Conservation (phyloP, 2,329 filamentous ascomycete genomes). For the Colletotrichum orchidophilum region DNA sequence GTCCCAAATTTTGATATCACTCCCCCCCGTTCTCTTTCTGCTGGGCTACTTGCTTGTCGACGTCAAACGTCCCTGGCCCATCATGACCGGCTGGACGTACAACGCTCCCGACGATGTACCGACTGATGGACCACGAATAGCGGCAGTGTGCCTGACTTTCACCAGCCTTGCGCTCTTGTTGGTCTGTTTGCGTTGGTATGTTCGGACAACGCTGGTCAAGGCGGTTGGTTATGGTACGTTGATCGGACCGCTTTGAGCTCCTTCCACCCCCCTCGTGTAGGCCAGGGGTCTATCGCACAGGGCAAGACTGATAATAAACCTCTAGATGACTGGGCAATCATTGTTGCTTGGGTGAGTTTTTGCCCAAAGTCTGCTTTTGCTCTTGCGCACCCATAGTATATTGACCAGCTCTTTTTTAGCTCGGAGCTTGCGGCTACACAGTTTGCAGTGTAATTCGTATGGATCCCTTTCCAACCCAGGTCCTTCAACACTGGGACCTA, state of each 20-base stretch:
- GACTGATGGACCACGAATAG: slow-evolving; percentile 46
- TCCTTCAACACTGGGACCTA: background rate
- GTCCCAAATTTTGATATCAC: background rate
- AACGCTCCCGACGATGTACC: slow-evolving; percentile 44
- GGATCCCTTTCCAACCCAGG: slow-evolving; percentile 10
- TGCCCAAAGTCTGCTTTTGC: background rate
- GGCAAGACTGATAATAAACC: background rate
- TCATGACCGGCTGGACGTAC: slow-evolving; percentile 48
- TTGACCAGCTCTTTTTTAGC: slow-evolving; percentile 27
- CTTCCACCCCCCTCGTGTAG: background rate
- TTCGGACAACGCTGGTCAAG: slow-evolving; percentile 45
- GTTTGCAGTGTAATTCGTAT: slow-evolving; percentile 47
- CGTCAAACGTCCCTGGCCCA: background rate
- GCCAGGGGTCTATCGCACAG: background rate
- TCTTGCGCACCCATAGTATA: background rate
- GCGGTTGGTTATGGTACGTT: slow-evolving; percentile 40
- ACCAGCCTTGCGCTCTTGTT: slow-evolving; percentile 43
- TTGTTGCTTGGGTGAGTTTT: slow-evolving; percentile 41
- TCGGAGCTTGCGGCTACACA: slow-evolving; percentile 46
- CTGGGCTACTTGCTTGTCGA: too few species aligned
- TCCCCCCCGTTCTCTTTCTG: background rate
- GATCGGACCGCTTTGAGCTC: background rate
- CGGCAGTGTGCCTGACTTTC: slow-evolving; percentile 41
- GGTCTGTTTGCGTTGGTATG: slow-evolving; percentile 46
- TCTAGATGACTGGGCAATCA: slow-evolving; percentile 35